These are phyloP conservation scores for Botrytis fragariae DNA, from an alignment of 2,329 filamentous ascomycete genomes.

Conservation along the genomic window DNA sequence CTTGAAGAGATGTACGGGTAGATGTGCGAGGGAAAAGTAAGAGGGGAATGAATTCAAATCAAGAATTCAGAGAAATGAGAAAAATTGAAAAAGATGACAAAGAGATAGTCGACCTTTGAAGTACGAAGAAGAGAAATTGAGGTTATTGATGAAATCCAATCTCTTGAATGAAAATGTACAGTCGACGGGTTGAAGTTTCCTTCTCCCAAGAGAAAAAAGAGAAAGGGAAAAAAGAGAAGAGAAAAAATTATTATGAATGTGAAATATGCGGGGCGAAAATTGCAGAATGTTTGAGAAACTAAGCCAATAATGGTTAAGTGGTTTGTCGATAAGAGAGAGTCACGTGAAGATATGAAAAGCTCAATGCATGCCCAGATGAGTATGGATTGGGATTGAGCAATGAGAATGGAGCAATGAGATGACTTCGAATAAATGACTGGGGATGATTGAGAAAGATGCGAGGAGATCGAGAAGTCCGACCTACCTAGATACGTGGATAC, in stretches of 20 bases:
- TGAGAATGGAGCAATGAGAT: neutral
- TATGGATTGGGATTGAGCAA: neutral
- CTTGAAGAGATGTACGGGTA: slow-evolving; percentile 33
- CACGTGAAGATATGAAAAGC: slow-evolving; percentile 1
- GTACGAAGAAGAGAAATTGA: slow-evolving; percentile 2
- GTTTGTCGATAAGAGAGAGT: neutral
- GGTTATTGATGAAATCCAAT: slow-evolving; percentile 39
- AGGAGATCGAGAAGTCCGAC: neutral
- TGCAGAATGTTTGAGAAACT: neutral
- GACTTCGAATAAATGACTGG: neutral
- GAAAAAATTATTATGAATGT: slow-evolving; percentile 10
- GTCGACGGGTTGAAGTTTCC: slow-evolving; percentile 59
- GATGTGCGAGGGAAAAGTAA: slow-evolving; percentile 7
- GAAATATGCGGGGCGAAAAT: neutral
- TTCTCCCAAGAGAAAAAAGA: slow-evolving; percentile 54
- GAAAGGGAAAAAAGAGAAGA: slow-evolving; percentile 32
- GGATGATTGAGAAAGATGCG: neutral
- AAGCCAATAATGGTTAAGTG: neutral
- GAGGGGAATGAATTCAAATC: slow-evolving; percentile 34
- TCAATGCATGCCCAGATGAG: neutral
- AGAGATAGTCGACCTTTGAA: slow-evolving; percentile 41
- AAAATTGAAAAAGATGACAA: slow-evolving; percentile 24
- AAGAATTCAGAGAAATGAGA: slow-evolving; percentile 39
- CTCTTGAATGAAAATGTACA: slow-evolving; percentile 43
- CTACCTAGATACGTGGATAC: too few relatives aligned